Evolutionary conservation across 768 basidiomycete species (phyloP), one percentile per base, ranked within the genome.

Genomic region (Rhodocollybia butyracea): DNA sequence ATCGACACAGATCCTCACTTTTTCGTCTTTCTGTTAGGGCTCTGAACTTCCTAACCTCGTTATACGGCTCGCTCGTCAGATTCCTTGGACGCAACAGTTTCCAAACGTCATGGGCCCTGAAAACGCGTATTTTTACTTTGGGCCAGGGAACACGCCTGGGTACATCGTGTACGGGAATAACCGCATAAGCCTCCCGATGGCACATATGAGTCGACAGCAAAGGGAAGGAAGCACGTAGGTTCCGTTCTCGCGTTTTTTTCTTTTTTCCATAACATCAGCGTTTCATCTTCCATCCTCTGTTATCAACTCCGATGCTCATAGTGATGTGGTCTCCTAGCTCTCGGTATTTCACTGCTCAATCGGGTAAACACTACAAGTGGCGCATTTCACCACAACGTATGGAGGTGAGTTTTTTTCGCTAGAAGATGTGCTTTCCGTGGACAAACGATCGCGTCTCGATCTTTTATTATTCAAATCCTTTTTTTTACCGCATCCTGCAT

Each of bases 81-180:
- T 75, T 0, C 74, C 72, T 21, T 91, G 89, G 89, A 74, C 81
- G 22, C 77, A 83, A 61, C 83, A 82, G 54, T 83, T 89, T 63
- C 80, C 82, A 22, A 77, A 73, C 45, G 83, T 90, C 59, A 85
- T 89, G 83, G 89, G 89, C n/a, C 89, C 89, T n/a, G 81, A 77
- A 57, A 86, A 81, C 38, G 83, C 89, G 5, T 89, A 78, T 65
- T 80, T 90, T 58, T 91, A 89, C 63, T 83, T 91, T 56, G 89
- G 89, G 1, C 88, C 89, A 5, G 73, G 74, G 39, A 78, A 74
- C 52, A 61, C 75, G 2, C 78, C 81, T 3, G 89, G 89, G 2
- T 83, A 83, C 61, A 70, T 90, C 50, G 77, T 81, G 40, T 90
- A 89, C 55, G 89, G 89, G 3, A 87, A 85, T 55, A 82, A 80